phyloP scores from a whole-genome alignment of 345 rosid genomes.

The Acer negundo region DNA sequence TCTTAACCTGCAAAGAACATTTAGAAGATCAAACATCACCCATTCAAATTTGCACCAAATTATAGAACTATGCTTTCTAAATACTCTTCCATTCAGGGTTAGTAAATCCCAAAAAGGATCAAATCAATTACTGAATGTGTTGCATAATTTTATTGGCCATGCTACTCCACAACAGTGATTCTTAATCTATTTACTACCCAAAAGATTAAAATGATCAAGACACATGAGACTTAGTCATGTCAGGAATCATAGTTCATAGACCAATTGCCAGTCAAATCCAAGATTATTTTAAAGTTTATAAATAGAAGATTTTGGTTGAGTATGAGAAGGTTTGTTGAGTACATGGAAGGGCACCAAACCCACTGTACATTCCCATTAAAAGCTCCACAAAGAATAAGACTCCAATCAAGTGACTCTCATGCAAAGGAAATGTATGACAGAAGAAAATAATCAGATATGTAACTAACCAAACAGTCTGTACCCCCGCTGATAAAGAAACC shows the following conservation, averaged over 20 bases:
- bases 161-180: background rate
- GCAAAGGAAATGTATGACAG: slow-evolving; percentile 10
- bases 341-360: background rate
- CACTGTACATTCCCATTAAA: background rate
- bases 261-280: background rate
- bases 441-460: slow-evolving; percentile 13
- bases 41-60: slow-evolving; percentile 20
- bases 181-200: background rate
- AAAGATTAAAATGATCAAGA: background rate
- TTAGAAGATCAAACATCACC: slow-evolving; percentile 19
- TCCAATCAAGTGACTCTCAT: background rate
- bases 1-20: slow-evolving; percentile 68
- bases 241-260: background rate
- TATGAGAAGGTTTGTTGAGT: background rate
- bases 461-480: slow-evolving; percentile 79
- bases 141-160: background rate
- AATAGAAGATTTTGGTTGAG: slow-evolving; percentile 1
- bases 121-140: background rate
- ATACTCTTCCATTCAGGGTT: slow-evolving; percentile 15
- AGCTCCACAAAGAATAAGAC: slow-evolving; percentile 5
- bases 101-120: slow-evolving; percentile 7
- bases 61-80: slow-evolving; percentile 17
- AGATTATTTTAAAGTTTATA: background rate
- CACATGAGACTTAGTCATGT: background rate
- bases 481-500: slow-evolving; percentile 99